These are phyloP conservation scores for Chaetomium sp. DNA, from an alignment of 2,329 filamentous ascomycete species.

Conservation along the genomic window DNA sequence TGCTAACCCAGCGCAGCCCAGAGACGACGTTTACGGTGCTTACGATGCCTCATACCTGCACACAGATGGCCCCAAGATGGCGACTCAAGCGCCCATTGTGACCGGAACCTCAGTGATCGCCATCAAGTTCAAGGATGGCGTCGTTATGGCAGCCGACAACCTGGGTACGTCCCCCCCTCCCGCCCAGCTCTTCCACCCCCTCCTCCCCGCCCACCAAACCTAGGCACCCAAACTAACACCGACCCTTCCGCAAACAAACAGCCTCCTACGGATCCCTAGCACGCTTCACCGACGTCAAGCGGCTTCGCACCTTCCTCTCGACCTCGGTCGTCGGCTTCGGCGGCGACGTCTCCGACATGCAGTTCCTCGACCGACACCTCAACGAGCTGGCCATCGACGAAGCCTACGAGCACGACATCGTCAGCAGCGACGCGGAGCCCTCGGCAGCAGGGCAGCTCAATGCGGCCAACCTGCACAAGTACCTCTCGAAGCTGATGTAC, in stretches of 20 bases:
- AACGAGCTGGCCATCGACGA: constrained; percentile 84
- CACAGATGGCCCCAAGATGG: constrained; percentile 69
- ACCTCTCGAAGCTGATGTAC: constrained; percentile 95
- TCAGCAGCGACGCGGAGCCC: constrained; percentile 43
- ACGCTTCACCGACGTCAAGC: constrained; percentile 95
- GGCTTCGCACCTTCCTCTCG: constrained; percentile 84
- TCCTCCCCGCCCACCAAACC: neutral
- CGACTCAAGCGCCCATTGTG: constrained; percentile 90
- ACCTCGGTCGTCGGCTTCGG: constrained; percentile 88
- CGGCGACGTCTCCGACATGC: constrained; percentile 98
- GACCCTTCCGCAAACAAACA: constrained; percentile 50
- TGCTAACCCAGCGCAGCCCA: constrained; percentile 62
- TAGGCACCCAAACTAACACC: neutral
- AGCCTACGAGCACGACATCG: constrained; percentile 66
- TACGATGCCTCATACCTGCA: constrained; percentile 89
- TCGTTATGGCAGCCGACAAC: constrained; percentile 97
- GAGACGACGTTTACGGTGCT: constrained; percentile 93
- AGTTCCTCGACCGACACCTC: constrained; percentile 92
- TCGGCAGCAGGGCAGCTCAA: constrained; percentile 58
- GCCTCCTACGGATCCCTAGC: constrained; percentile 97
- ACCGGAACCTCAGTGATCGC: constrained; percentile 95
- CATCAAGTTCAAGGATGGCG: constrained; percentile 93
- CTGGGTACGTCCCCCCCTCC: constrained; percentile 62
- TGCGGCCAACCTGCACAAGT: constrained; percentile 94
- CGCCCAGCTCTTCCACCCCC: constrained; percentile 10